Percentiles rank a stretch among this genome's conserved stretches.
These are phyloP conservation scores for Lactarius sanguifluus DNA, from an alignment of 768 basidiomycete species.

Conservation along the genomic window DNA sequence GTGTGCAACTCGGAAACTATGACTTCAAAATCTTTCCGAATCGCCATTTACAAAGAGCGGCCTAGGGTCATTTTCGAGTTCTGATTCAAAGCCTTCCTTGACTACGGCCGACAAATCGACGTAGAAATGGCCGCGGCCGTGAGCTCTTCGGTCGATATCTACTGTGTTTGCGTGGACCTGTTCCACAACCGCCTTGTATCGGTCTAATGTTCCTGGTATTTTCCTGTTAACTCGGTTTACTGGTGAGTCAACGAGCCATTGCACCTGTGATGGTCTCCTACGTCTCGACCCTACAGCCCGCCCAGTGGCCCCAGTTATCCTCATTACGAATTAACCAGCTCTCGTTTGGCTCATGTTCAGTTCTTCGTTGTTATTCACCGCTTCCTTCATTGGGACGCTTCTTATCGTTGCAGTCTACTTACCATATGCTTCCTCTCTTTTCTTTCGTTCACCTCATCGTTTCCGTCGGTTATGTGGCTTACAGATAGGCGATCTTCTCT, in stretches of 20 bases:
- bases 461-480: slow-evolving; percentile 63
- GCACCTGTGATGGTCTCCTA: too few relatives aligned
- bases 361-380: slow-evolving; percentile 33
- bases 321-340: too few relatives aligned
- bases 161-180: too few relatives aligned
- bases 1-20: neutral
- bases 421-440: slow-evolving; percentile 63
- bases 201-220: too few relatives aligned
- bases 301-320: too few relatives aligned
- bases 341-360: too few relatives aligned
- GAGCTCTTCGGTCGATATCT: too few relatives aligned
- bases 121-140: too few relatives aligned
- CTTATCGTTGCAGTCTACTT: slow-evolving; percentile 68
- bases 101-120: neutral
- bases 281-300: too few relatives aligned
- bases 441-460: slow-evolving; percentile 58
- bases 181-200: too few relatives aligned
- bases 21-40: neutral
- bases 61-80: neutral
- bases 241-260: too few relatives aligned
- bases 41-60: neutral
- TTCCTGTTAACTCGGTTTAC: too few relatives aligned
- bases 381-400: slow-evolving; percentile 58
- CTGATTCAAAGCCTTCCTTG: neutral
- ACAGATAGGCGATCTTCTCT: slow-evolving; percentile 55